A percentile compares a stretch with the other conserved stretches of the same genome.
phyloP scores from a whole-genome alignment of 768 basidiomycete species.

The Rhodotorula sphaerocarpa region DNA sequence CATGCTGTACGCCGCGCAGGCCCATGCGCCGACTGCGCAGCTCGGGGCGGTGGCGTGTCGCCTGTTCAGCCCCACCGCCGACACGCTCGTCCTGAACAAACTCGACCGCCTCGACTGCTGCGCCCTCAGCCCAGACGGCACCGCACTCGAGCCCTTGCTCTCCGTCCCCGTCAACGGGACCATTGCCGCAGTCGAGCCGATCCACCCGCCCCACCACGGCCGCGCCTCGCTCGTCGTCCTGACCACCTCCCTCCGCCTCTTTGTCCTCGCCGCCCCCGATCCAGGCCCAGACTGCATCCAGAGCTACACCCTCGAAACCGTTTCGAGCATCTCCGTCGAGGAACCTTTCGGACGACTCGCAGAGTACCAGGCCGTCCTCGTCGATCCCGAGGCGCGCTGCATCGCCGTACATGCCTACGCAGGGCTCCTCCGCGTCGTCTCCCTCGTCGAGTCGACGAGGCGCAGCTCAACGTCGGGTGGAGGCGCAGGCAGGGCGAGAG shows the following conservation, averaged over 20 bases:
- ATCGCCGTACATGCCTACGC: slow-evolving; percentile 35
- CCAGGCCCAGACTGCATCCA: slow-evolving; percentile 3
- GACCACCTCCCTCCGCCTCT: slow-evolving; percentile 33
- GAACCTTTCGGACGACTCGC: slow-evolving; percentile 27
- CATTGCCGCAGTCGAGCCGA: slow-evolving; percentile 22
- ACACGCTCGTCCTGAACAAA: slow-evolving; percentile 32
- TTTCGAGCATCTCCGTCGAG: slow-evolving; percentile 13
- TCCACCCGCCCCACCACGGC: slow-evolving; percentile 11
- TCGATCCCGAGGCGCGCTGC: slow-evolving; percentile 20
- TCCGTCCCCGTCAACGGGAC: slow-evolving; percentile 21
- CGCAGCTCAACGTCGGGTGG: too few species aligned
- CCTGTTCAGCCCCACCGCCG: slow-evolving; percentile 2
- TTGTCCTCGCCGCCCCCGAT: slow-evolving; percentile 24
- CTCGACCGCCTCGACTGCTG: slow-evolving; percentile 28
- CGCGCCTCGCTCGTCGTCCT: slow-evolving; percentile 32
- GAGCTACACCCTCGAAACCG: background rate
- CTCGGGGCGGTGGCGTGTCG: slow-evolving; percentile 18
- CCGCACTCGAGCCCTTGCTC: background rate
- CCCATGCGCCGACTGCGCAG: slow-evolving; percentile 25
- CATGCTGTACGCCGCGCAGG: slow-evolving; percentile 36
- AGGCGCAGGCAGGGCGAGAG: too few species aligned
- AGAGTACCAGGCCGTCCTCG: slow-evolving; percentile 21
- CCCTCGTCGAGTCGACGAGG: slow-evolving; percentile 2
- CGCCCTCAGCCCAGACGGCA: background rate
- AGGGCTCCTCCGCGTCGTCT: slow-evolving; percentile 35